phyloP scores from a whole-genome alignment of 1,284 basidiomycete genomes.

The Irpex sp. region DNA sequence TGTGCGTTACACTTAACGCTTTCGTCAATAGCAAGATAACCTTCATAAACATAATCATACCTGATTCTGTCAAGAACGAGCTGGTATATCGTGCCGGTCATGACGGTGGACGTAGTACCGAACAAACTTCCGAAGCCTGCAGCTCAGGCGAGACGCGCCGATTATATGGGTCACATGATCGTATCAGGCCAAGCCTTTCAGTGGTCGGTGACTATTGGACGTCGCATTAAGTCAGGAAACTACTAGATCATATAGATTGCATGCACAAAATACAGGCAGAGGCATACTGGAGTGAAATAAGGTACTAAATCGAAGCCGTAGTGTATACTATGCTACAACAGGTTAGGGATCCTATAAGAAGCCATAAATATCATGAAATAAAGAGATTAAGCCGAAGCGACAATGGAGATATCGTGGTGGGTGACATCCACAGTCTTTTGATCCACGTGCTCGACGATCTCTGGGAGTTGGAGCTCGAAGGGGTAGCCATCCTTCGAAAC shows the following conservation, averaged over 20 bases:
- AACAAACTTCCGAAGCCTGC: neutral
- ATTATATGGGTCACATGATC: too few relatives aligned
- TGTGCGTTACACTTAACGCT: neutral
- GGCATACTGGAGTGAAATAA: neutral
- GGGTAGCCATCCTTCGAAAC: neutral
- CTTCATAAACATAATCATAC: neutral
- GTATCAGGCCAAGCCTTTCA: too few relatives aligned
- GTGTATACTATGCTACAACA: neutral
- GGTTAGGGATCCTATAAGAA: neutral
- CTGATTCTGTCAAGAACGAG: neutral
- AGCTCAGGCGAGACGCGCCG: too few relatives aligned
- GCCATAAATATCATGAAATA: neutral
- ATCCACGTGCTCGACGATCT: neutral
- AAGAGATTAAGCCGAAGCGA: neutral
- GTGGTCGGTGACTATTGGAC: too few relatives aligned
- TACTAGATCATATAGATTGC: too few relatives aligned
- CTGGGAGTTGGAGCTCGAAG: neutral
- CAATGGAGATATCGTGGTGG: neutral
- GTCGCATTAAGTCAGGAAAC: too few relatives aligned
- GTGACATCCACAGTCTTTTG: neutral
- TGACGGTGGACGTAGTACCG: neutral
- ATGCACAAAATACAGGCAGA: neutral
- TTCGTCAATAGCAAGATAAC: neutral
- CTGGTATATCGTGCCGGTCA: neutral
- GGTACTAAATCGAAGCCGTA: neutral